phyloP scores from a whole-genome alignment of 1,284 basidiomycete species.

The Pseudozyma sp. region DNA sequence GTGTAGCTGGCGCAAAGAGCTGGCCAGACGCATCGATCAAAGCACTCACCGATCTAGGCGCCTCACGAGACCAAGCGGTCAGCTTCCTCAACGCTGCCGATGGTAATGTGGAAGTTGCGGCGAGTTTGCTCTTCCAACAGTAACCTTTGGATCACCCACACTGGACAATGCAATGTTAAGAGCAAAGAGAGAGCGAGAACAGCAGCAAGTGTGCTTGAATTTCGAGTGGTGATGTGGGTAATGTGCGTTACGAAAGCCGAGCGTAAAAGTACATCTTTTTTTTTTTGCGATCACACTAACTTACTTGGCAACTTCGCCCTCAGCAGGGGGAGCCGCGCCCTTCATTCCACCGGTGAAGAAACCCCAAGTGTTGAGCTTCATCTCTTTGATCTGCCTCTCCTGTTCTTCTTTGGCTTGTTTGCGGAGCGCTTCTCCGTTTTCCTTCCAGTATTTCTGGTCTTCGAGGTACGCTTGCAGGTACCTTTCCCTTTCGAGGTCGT shows the following conservation, averaged over 20 bases:
- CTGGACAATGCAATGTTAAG: constrained; percentile 3
- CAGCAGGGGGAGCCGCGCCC: background rate
- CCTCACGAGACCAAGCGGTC: constrained; percentile 79
- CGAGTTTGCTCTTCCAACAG: constrained; percentile 80
- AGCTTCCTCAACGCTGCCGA: constrained; percentile 80
- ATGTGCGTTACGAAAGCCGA: too few species aligned
- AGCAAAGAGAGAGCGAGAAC: background rate
- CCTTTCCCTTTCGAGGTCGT: constrained; percentile 88
- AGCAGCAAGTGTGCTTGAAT: background rate
- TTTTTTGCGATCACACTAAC: too few species aligned
- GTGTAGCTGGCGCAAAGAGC: constrained; percentile 47
- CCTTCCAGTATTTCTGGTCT: constrained; percentile 86
- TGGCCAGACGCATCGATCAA: constrained; percentile 61
- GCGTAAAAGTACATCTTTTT: too few species aligned
- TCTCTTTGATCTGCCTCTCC: constrained; percentile 77
- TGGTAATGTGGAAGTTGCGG: constrained; percentile 89
- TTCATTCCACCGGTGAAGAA: constrained; percentile 46
- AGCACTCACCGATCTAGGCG: constrained; percentile 76
- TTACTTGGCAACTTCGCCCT: background rate
- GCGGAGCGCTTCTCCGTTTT: constrained; percentile 85
- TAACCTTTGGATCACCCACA: constrained; percentile 8
- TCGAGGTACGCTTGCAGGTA: constrained; percentile 85
- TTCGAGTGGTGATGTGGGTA: background rate
- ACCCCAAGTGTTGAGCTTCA: constrained; percentile 67
- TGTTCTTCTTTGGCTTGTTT: constrained; percentile 83